Evolutionary conservation across 345 rosid species (phyloP).

Genomic region (Syzygium grande): DNA sequence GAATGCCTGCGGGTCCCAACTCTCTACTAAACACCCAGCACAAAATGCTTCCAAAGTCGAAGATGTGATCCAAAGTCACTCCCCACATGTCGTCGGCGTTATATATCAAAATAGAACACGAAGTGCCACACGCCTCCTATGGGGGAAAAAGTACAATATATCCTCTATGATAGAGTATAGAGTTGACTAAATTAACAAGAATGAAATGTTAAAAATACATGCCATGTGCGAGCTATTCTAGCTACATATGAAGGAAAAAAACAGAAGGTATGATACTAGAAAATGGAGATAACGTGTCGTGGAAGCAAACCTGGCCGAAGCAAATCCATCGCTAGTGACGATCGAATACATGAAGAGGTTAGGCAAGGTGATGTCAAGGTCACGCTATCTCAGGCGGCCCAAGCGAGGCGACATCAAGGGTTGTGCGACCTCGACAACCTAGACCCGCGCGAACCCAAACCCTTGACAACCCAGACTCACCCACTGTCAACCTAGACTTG

Average conservation of each 20-base stretch:
- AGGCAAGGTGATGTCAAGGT: fast-evolving
- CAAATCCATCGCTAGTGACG: fast-evolving
- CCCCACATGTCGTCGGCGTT: background rate
- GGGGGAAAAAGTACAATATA: background rate
- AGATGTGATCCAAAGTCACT: background rate
- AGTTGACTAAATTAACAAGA: background rate
- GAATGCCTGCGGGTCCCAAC: background rate
- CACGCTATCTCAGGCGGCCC: background rate
- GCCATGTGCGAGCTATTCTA: background rate
- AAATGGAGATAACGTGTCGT: background rate
- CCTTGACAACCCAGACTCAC: fast-evolving
- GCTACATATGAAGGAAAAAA: background rate
- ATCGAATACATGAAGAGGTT: background rate
- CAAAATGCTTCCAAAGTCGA: background rate
- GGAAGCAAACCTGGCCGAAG: background rate
- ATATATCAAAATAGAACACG: background rate
- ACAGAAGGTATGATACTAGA: background rate
- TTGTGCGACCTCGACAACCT: background rate
- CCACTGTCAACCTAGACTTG: fast-evolving
- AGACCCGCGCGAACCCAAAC: background rate
- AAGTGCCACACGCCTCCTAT: background rate
- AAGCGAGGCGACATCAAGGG: background rate
- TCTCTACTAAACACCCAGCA: background rate
- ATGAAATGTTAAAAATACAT: background rate
- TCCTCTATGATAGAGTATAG: background rate